A percentile compares a stretch with the other conserved stretches of the same genome.
phyloP scores from a whole-genome alignment of 1,284 basidiomycete species.

The Austroboletus rostrupii region DNA sequence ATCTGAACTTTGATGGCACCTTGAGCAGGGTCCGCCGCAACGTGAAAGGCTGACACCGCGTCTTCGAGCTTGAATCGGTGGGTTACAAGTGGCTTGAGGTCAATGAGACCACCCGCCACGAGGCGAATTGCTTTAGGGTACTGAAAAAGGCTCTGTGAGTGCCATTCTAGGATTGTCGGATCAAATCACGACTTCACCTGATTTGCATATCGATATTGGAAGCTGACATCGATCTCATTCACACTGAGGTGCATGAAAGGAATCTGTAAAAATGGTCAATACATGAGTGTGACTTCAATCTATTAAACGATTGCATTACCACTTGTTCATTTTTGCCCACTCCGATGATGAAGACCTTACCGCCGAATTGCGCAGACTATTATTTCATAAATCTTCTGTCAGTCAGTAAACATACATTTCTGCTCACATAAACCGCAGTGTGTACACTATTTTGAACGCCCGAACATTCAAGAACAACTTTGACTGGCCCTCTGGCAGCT shows the following conservation, averaged over 20 bases:
- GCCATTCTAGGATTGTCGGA: not conserved
- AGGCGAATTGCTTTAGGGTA: conserved; percentile 83
- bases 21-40: conserved; percentile 63
- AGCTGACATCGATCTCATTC: conserved; percentile 61
- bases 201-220: conserved; percentile 64
- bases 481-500: conserved; percentile 43
- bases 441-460: conserved; percentile 74
- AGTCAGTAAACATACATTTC: not conserved
- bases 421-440: conserved; percentile 59
- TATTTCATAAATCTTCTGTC: not conserved
- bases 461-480: conserved; percentile 67
- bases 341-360: conserved; percentile 63
- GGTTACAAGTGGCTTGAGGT: conserved; percentile 81
- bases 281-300: not conserved
- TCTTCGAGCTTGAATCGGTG: conserved; percentile 76
- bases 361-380: conserved; percentile 55
- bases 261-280: conserved; percentile 37
- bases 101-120: conserved; percentile 66
- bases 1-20: conserved; percentile 69
- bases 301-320: conserved; percentile 27
- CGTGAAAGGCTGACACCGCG: conserved; percentile 76
- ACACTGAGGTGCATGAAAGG: conserved; percentile 67
- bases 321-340: conserved; percentile 57
- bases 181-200: conserved; percentile 35
- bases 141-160: conserved; percentile 24